A percentile compares a stretch with the other conserved stretches of the same genome.
These are phyloP conservation scores for Grosmannia huntii DNA, from an alignment of 2,329 filamentous ascomycete genomes.

Conservation along the genomic window DNA sequence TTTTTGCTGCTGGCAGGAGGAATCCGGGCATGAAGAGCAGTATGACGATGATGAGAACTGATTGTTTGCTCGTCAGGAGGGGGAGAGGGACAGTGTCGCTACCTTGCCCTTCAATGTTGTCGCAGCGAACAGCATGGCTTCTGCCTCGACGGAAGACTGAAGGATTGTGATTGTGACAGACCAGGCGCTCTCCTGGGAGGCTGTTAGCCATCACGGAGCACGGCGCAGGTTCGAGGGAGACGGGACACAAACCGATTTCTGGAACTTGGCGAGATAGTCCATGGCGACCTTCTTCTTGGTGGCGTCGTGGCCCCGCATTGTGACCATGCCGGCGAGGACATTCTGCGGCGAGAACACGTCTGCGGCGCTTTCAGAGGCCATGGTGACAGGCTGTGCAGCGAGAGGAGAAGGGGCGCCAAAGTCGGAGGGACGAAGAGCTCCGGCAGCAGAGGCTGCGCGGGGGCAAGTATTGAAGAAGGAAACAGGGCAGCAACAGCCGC, in stretches of 20 bases:
- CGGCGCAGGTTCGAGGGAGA: background rate
- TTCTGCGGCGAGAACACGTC: slow-evolving; percentile 61
- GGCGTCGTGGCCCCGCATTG: slow-evolving; percentile 78
- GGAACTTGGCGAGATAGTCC: slow-evolving; percentile 83
- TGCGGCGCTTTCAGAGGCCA: slow-evolving; percentile 54
- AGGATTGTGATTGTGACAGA: slow-evolving; percentile 75
- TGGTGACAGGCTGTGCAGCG: slow-evolving; percentile 24
- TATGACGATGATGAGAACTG: background rate
- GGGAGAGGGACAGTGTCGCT: slow-evolving; percentile 14
- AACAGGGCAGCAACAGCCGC: background rate
- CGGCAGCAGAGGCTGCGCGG: background rate
- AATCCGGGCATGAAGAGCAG: background rate
- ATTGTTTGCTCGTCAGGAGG: background rate
- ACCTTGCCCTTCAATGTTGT: slow-evolving; percentile 98
- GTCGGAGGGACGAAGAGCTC: background rate
- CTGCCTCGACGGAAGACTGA: slow-evolving; percentile 66
- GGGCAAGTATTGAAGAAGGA: background rate
- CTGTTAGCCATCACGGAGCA: slow-evolving; percentile 8
- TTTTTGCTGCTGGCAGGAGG: slow-evolving; percentile 2
- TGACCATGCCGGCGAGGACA: slow-evolving; percentile 77
- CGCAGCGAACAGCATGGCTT: slow-evolving; percentile 88
- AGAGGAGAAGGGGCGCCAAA: background rate
- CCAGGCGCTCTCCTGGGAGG: slow-evolving; percentile 78
- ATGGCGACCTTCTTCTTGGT: slow-evolving; percentile 76
- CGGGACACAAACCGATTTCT: slow-evolving; percentile 72